phyloP scores from a whole-genome alignment of 305 asterid species.

The Striga hermonthica region DNA sequence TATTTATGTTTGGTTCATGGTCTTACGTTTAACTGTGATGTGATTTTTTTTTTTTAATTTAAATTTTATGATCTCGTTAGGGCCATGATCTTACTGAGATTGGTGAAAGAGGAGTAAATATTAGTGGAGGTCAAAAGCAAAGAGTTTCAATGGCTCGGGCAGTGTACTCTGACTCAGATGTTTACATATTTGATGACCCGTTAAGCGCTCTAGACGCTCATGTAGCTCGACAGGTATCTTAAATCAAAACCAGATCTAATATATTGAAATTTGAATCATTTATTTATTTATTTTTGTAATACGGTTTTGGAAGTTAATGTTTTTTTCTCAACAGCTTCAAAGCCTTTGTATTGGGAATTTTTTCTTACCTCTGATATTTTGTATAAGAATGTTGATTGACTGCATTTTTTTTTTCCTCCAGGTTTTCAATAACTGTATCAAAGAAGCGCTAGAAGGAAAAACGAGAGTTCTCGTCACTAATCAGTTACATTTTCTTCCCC shows the following conservation, averaged over 20 bases:
- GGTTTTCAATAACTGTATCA: slow-evolving; percentile 78
- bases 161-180: slow-evolving; percentile 92
- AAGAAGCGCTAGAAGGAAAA: slow-evolving; percentile 71
- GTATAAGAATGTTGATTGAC: too few relatives aligned
- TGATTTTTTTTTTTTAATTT: background rate
- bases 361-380: too few relatives aligned
- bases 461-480: slow-evolving; percentile 88
- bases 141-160: slow-evolving; percentile 99
- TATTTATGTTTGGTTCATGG: slow-evolving; percentile 7
- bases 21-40: too few relatives aligned
- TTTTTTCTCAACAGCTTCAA: too few relatives aligned
- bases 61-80: slow-evolving; percentile 42
- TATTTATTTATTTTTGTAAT: too few relatives aligned
- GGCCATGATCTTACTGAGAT: slow-evolving; percentile 97
- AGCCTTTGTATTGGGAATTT: too few relatives aligned
- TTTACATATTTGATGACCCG: slow-evolving; percentile 92
- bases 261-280: too few relatives aligned
- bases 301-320: too few relatives aligned
- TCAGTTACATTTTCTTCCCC: slow-evolving; percentile 90
- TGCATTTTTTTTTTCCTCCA: slow-evolving; percentile 30
- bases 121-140: slow-evolving; percentile 99
- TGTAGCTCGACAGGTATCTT: slow-evolving; percentile 87
- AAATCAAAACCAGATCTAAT: too few relatives aligned
- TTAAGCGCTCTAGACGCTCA: slow-evolving; percentile 95
- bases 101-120: slow-evolving; percentile 97